Evolutionary conservation across 2,329 filamentous ascomycete genomes (phyloP), one percentile per base, ranked within the genome.

Genomic region (Talaromyces islandicus): DNA sequence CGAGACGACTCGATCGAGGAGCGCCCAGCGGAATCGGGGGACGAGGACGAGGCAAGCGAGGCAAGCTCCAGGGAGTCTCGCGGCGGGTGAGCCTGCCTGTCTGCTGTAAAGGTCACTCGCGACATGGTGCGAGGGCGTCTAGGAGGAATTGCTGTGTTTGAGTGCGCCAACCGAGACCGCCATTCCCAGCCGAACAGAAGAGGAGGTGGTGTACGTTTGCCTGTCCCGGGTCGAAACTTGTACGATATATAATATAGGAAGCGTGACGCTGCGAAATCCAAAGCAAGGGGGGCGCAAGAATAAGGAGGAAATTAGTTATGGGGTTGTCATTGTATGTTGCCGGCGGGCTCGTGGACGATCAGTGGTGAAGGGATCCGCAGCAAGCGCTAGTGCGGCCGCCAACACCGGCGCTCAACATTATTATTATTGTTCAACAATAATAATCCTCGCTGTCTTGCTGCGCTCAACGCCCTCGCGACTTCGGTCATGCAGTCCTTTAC

Each of bases 41-140:
- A 91, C 66, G 89, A 92, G 64, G 91, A 92, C 63, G 91, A 96
- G 62, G 93, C 94, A 64, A 99, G 86, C 57, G 92, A 97, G 62
- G 92, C 94, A 61, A 99, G 88, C 80, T 99, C 94, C 70, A 99
- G 86, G 53, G 93, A 97, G 82, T 99, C 94, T 78, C 94, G 90
- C 63, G 85, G 78, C 12, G 79, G 77, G 62, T 68, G 64, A 58
- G 68, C 68, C 62, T 67, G 66, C 58, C 64, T 61, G n/a, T 68
- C 69, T 56, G 68, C 66, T 32, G 69, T 64, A 55, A 71, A 73
- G 52, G 69, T 59, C 56, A 70, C 64, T 57, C 64, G 71, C 63
- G 72, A 71, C 72, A 76, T 74, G 57, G 62, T 64, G 46, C 14
- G 27, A 51, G n/a, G 30, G 35, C 35, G 21, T 21, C 25, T 60